Base-by-base conservation (phyloP, 805 yeast species). In the Monosporozyma unispora region DNA sequence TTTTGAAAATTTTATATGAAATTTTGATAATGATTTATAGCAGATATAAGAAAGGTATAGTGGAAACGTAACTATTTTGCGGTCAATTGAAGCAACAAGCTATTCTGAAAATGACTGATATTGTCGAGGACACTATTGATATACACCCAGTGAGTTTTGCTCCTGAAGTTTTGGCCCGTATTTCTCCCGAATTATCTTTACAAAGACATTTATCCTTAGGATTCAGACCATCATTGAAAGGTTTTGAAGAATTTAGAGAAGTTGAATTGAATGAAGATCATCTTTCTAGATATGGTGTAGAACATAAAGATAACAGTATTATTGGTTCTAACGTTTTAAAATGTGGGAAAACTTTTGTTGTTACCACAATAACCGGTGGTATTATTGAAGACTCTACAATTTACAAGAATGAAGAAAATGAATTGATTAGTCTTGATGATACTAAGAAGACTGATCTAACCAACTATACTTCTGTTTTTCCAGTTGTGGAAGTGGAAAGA, bases 111-210 rank as follows among this genome's bases (percentile, higher is more conserved):
- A 39, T 39, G 42, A 4, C 42, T 14, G 27, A 39, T 3, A 16
- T 21, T 39, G 3, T 46, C 49, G 52, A 45, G 19, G 60, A 58
- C 1, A 55, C 56, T 22, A 52, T 62, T 33, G 67, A 60, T 8
- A 45, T 67, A 10, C 61, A 70, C 41, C 76, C 83, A 12, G 72
- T 84, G 33, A 70, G 78, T 4, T 88, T 89, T 63, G 82, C 93
- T 1, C 91, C 96, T 0, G 84, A 82, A 23, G 87, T 88, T 10
- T 70, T 90, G 41, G 89, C 93, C 1, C 71, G 93, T 47, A 77
- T 90, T 35, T 87, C 95, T 1, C 96, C 97, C 1, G 96, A 87
- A 50, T 63, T 86, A 12, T 84, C 91, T 4, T 71, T 90, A 42
- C 84, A 85, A 61, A 77, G 95, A 60, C 95, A 88, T 64, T 64